Conservation (phyloP, 176 grass and related monocot genomes). For the barley (Hordeum vulgare) region DNA sequence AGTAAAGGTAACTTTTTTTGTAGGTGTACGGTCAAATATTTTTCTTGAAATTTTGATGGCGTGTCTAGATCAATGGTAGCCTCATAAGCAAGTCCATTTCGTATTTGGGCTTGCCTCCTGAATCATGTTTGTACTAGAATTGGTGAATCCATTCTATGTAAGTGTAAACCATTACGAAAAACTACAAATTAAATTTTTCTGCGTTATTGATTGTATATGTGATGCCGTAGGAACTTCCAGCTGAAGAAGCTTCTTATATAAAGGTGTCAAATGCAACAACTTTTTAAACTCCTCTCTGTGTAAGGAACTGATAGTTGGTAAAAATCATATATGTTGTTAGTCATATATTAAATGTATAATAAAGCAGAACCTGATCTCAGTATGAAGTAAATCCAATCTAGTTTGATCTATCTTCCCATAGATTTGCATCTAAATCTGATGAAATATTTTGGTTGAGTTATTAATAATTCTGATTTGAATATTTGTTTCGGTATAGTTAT, state of each 20-base stretch:
- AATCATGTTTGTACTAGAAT: neutral
- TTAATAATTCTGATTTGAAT: conserved; percentile 4
- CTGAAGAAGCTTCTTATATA: conserved; percentile 10
- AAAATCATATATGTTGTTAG: neutral
- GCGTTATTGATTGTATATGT: conserved; percentile 1
- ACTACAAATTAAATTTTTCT: conserved; percentile 1
- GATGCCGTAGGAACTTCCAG: conserved; percentile 2
- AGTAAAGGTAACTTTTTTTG: conserved; percentile 49
- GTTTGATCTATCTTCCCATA: neutral
- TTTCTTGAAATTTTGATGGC: conserved; percentile 11
- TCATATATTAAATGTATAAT: neutral
- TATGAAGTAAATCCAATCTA: neutral
- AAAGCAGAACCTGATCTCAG: neutral
- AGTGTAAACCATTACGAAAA: conserved; percentile 22
- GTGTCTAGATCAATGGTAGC: neutral
- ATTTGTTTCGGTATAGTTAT: conserved; percentile 21
- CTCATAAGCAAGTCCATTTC: neutral
- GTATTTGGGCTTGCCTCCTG: neutral
- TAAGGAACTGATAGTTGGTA: neutral
- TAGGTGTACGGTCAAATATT: neutral
- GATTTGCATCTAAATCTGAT: neutral
- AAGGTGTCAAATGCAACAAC: conserved; percentile 17
- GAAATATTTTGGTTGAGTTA: conserved; percentile 3
- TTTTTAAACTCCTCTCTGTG: conserved; percentile 13
- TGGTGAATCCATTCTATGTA: neutral